Evolutionary conservation across 345 rosid genomes (phyloP).

Genomic region (Hibiscus mutabilis): DNA sequence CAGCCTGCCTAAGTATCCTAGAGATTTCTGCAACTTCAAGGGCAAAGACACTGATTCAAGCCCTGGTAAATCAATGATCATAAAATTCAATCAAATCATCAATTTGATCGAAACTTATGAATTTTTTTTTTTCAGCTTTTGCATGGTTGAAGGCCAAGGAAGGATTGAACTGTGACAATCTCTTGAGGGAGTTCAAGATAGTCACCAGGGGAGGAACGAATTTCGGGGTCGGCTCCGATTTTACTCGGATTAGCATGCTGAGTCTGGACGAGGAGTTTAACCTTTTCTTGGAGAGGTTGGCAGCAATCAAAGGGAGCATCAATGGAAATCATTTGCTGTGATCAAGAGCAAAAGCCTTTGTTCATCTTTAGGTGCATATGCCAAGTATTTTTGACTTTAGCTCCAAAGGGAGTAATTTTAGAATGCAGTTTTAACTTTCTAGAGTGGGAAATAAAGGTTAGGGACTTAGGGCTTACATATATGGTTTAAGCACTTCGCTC

Average conservation of each 20-base stretch:
- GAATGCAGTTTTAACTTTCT: background rate
- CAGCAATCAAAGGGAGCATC: conserved; percentile 25
- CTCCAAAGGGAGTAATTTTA: background rate
- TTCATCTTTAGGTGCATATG: background rate
- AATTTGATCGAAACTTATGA: background rate
- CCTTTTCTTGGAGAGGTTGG: conserved; percentile 55
- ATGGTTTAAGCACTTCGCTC: background rate
- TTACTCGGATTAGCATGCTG: conserved; percentile 65
- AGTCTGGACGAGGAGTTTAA: conserved; percentile 49
- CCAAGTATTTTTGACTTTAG: background rate
- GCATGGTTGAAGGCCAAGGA: conserved; percentile 75
- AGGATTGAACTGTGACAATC: conserved; percentile 33
- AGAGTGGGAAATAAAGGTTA: background rate
- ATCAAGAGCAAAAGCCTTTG: background rate
- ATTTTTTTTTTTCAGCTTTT: conserved; percentile 41
- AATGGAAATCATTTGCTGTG: background rate
- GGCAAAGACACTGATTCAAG: conserved; percentile 28
- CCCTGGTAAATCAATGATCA: conserved; percentile 46
- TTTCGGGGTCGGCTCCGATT: conserved; percentile 46
- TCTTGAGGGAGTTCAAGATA: conserved; percentile 43
- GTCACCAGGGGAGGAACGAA: conserved; percentile 44
- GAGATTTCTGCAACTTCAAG: conserved; percentile 48
- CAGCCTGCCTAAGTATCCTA: conserved; percentile 44
- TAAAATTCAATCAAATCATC: background rate
- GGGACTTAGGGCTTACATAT: background rate